Evolutionary conservation across 148 eudicot species (phyloP), one percentile per base, ranked within the genome.

Genomic region (Limonium bicolor): DNA sequence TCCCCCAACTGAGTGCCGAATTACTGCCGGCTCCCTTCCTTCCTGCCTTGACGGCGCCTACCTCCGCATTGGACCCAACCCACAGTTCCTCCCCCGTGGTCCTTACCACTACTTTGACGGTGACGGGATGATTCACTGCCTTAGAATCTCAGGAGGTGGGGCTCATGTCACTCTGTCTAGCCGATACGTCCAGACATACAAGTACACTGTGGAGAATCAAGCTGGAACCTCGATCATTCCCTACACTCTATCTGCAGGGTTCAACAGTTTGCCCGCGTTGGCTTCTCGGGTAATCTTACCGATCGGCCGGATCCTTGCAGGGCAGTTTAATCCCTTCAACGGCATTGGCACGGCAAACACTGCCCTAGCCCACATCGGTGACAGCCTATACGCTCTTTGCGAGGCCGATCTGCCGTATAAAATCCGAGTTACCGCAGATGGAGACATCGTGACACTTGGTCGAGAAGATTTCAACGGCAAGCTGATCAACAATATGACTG

Each of bases 11-110:
- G 40, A 36, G 7, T 52, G 58, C 31, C 14, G 12, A 23, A 36
- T 35, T 10, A 40, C 20, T 14, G 23, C 15, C 10, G 55, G 55
- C 20, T 20, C 20, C 11, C 31, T 52, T 13, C 58, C 58, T 5
- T 17, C 22, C 5, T 60, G 24, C 47, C 47, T 60, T 2, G 33
- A 46, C 36, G 52, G 58, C 26, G 53, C 37, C 10, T 60, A 60
- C 46, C 45, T 60, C 26, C 65, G 65, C 15, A 60, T 51, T 43
- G 58, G 65, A 6, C 65, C 65, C 4, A 54, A 61, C 49, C 65
- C 59, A 3, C 48, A 41, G 29, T 54, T 41, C 49, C 56, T 39
- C 41, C 56, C 56, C 0, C 46, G 29, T 5, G 65, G 65, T 7
- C 59, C 59, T 7, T 43, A 61, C 48, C 65, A 61, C 28, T 36